Conservation (phyloP, 1,284 basidiomycete genomes). For the Heterobasidion parviporum region DNA sequence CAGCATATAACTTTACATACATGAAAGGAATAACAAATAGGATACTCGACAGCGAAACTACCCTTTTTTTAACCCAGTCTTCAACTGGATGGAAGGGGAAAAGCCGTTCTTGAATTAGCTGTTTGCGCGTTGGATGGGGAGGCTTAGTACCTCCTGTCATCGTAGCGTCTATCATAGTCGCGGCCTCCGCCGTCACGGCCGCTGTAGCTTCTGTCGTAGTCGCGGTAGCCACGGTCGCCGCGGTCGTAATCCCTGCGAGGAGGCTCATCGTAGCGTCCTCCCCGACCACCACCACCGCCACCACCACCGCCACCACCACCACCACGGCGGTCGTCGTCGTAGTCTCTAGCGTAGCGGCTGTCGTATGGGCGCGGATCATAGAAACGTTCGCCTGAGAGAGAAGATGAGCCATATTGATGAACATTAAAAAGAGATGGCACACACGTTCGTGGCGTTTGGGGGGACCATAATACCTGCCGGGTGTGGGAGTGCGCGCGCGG, state of each 20-base stretch:
- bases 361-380: slow-evolving; percentile 80
- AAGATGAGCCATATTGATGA: neutral
- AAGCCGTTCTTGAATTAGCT: neutral
- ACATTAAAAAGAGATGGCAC: slow-evolving; percentile 8
- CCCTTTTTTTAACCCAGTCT: neutral
- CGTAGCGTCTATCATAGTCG: slow-evolving; percentile 36
- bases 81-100: slow-evolving; percentile 5
- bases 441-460: slow-evolving; percentile 68
- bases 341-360: slow-evolving; percentile 61
- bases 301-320: slow-evolving; percentile 12
- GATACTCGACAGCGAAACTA: neutral
- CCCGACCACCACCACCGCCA: slow-evolving; percentile 14
- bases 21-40: slow-evolving; percentile 2
- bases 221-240: slow-evolving; percentile 23
- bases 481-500: slow-evolving; percentile 91
- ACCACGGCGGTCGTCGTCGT: slow-evolving; percentile 20
- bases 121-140: neutral
- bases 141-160: slow-evolving; percentile 5
- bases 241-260: slow-evolving; percentile 34
- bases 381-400: slow-evolving; percentile 54
- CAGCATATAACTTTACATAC: slow-evolving; percentile 3
- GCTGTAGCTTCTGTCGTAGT: slow-evolving; percentile 42
- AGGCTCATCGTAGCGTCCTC: slow-evolving; percentile 39
- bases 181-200: slow-evolving; percentile 22
- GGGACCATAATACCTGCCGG: slow-evolving; percentile 89